A percentile compares a stretch with the other conserved stretches of the same genome.
These are phyloP conservation scores for Anisogramma anomala DNA, from an alignment of 2,329 filamentous ascomycete genomes.

Conservation along the genomic window DNA sequence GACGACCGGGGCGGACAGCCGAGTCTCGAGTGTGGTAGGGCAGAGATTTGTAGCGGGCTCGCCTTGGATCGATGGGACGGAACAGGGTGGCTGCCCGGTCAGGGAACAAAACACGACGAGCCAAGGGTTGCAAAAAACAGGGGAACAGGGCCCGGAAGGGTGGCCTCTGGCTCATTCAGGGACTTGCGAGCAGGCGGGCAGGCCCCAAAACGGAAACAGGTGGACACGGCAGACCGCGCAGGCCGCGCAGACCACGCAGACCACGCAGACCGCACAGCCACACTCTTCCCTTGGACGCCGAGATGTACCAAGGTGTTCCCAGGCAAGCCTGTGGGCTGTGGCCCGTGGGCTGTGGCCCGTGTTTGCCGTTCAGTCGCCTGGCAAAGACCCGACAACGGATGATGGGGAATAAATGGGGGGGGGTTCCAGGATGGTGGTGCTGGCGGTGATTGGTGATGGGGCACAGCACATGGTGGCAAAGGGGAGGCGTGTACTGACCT, in stretches of 20 bases:
- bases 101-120: neutral
- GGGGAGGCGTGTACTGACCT: no score
- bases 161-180: no score
- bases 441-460: neutral
- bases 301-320: neutral
- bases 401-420: neutral
- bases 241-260: no score
- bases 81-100: constrained; percentile 5
- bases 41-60: constrained; percentile 12
- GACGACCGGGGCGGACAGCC: constrained; percentile 8
- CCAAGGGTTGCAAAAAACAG: constrained; percentile 7
- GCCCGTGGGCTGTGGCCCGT: neutral
- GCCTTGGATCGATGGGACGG: constrained; percentile 3
- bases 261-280: constrained; percentile 8
- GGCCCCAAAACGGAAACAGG: neutral
- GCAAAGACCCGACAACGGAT: neutral
- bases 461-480: neutral
- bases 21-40: constrained; percentile 12
- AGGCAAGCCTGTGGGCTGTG: neutral
- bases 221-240: no score
- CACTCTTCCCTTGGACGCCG: neutral
- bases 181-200: neutral
- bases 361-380: neutral
- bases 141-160: constrained; percentile 3
- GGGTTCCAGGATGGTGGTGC: neutral